A percentile compares a stretch with the other conserved stretches of the same genome.
Evolutionary conservation across 495 filamentous ascomycete genomes (phyloP).

Genomic region (Tuber brumale): DNA sequence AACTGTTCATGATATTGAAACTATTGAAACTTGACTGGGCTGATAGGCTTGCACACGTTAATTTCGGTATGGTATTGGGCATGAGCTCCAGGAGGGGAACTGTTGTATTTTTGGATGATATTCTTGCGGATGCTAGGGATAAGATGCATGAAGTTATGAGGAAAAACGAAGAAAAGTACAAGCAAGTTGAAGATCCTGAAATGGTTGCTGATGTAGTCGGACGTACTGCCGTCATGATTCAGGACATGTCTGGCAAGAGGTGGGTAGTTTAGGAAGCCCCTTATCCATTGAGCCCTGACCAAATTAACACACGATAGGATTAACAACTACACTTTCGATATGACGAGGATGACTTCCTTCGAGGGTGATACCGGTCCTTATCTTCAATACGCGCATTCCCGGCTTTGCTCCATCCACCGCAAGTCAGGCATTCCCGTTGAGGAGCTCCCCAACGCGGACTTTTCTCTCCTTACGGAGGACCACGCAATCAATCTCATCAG

Average conservation of each 20-base stretch:
- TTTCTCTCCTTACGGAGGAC: constrained; percentile 53
- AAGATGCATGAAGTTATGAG: constrained; percentile 62
- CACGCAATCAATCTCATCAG: constrained; percentile 58
- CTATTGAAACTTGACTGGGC: constrained; percentile 56
- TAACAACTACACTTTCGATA: constrained; percentile 60
- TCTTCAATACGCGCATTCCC: constrained; percentile 62
- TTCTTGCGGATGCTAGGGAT: constrained; percentile 55
- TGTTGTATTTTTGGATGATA: constrained; percentile 55
- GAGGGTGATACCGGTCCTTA: constrained; percentile 66
- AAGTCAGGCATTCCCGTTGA: constrained; percentile 49
- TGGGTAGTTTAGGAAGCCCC: constrained; percentile 34
- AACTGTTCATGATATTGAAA: constrained; percentile 60
- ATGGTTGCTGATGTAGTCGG: constrained; percentile 54
- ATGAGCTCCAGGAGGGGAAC: constrained; percentile 60
- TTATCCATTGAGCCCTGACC: background rate
- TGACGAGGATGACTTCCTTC: constrained; percentile 61
- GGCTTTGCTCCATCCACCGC: constrained; percentile 57
- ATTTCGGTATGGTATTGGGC: constrained; percentile 57
- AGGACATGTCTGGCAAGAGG: constrained; percentile 62
- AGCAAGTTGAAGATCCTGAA: constrained; percentile 54
- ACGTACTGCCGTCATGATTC: constrained; percentile 58
- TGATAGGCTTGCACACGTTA: constrained; percentile 54
- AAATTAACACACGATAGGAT: constrained; percentile 43
- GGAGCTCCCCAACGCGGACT: constrained; percentile 53
- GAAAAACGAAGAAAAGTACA: constrained; percentile 56